Percentiles rank a stretch among this genome's conserved stretches.
phyloP scores from a whole-genome alignment of 2,329 filamentous ascomycete genomes.

The Talaromyces sp. region DNA sequence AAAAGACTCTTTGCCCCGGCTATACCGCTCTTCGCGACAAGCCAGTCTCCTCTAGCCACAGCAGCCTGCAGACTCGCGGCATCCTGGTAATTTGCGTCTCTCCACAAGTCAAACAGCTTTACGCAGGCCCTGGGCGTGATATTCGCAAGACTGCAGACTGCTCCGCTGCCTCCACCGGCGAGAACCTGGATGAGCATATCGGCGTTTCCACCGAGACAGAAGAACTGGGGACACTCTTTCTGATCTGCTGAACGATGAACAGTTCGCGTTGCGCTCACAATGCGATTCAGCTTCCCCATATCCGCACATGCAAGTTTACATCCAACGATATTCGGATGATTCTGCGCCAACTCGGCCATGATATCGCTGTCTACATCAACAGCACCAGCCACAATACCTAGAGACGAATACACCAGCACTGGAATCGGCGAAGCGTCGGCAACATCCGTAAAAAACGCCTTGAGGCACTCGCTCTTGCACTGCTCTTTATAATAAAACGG shows the following conservation, averaged over 20 bases:
- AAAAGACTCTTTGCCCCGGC: constrained; percentile 75
- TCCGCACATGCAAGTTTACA: constrained; percentile 48
- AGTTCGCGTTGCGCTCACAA: constrained; percentile 47
- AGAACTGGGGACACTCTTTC: constrained; percentile 51
- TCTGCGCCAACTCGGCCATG: constrained; percentile 45
- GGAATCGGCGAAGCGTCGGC: constrained; percentile 43
- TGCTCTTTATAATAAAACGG: constrained; percentile 56
- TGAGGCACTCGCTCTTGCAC: constrained; percentile 52
- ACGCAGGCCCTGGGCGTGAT: constrained; percentile 73
- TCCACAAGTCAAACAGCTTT: constrained; percentile 66
- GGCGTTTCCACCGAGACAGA: constrained; percentile 76
- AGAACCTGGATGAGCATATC: constrained; percentile 75
- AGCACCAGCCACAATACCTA: constrained; percentile 56
- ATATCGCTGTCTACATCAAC: constrained; percentile 57
- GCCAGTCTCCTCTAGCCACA: constrained; percentile 69
- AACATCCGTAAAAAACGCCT: constrained; percentile 21
- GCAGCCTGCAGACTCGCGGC: constrained; percentile 64
- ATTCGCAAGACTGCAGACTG: constrained; percentile 76
- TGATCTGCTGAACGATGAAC: constrained; percentile 56
- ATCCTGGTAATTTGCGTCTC: constrained; percentile 63
- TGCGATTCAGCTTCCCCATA: constrained; percentile 34
- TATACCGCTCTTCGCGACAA: constrained; percentile 69
- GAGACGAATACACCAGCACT: constrained; percentile 58
- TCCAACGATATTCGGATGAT: constrained; percentile 57
- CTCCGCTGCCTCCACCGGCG: constrained; percentile 66